Conservation (phyloP, 352 stramenopile species). For the Phytophthora ramorum region DNA sequence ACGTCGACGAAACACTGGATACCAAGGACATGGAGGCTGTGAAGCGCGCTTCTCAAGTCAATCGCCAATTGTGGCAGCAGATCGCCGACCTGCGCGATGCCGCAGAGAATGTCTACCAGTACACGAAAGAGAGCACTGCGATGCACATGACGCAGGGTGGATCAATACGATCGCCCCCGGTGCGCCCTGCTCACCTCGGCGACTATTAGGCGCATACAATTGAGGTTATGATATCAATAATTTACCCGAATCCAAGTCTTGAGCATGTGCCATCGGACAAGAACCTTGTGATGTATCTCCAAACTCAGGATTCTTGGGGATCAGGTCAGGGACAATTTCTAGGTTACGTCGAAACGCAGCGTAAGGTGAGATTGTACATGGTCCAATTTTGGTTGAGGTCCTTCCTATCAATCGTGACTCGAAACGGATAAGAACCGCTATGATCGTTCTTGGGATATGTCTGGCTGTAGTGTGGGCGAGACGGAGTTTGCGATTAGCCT, state of each 20-base stretch:
- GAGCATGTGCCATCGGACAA: not conserved
- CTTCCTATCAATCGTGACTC: constrained; percentile 6
- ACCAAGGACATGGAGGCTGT: constrained; percentile 51
- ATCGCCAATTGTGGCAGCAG: constrained; percentile 51
- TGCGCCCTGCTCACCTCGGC: not conserved
- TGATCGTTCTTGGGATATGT: constrained; percentile 15
- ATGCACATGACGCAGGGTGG: constrained; percentile 41
- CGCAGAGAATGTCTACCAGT: constrained; percentile 60
- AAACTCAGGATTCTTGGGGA: not conserved
- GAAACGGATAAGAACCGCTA: constrained; percentile 28
- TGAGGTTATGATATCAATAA: constrained; percentile 10
- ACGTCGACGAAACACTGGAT: constrained; percentile 50
- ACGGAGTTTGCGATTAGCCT: constrained; percentile 31
- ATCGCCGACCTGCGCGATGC: constrained; percentile 53
- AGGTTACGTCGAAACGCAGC: not conserved
- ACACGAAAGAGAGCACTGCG: constrained; percentile 51
- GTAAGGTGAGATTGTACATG: constrained; percentile 13
- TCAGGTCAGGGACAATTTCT: not conserved
- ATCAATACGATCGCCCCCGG: constrained; percentile 10
- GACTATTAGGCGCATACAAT: constrained; percentile 2
- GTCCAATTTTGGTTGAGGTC: constrained; percentile 20
- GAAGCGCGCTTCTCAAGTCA: constrained; percentile 34
- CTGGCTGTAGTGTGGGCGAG: not conserved
- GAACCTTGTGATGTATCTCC: not conserved
- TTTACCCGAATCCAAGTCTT: constrained; percentile 38